Conservation (phyloP, 2,329 filamentous ascomycete species). For the Ramularia endophylla region DNA sequence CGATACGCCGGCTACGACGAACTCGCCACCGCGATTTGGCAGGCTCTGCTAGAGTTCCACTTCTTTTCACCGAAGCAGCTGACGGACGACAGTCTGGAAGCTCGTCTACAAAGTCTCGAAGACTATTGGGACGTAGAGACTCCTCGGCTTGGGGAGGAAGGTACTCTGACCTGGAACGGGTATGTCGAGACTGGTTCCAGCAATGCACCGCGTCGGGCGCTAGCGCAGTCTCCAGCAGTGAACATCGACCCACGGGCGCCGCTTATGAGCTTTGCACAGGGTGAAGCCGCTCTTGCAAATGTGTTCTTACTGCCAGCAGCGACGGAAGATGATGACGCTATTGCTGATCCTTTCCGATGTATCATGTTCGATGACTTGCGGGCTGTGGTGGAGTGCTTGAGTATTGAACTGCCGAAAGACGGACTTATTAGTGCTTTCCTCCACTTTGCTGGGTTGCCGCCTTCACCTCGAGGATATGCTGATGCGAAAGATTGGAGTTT, state of each 20-base stretch:
- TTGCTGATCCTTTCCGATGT: slow-evolving; percentile 67
- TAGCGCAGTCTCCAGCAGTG: no score
- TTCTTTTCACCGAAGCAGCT: slow-evolving; percentile 50
- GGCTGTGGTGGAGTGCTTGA: slow-evolving; percentile 49
- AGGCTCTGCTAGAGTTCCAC: slow-evolving; percentile 68
- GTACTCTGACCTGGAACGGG: slow-evolving; percentile 64
- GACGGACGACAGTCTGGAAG: slow-evolving; percentile 5
- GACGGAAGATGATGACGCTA: slow-evolving; percentile 64
- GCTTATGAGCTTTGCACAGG: slow-evolving; percentile 40
- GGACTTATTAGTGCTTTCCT: slow-evolving; percentile 62
- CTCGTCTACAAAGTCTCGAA: slow-evolving; percentile 44
- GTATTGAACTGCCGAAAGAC: slow-evolving; percentile 33
- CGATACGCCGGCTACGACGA: slow-evolving; percentile 74
- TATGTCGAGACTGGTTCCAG: slow-evolving; percentile 31
- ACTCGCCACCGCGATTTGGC: slow-evolving; percentile 73
- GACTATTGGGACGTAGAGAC: slow-evolving; percentile 86
- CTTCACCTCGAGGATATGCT: slow-evolving; percentile 41
- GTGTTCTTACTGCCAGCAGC: slow-evolving; percentile 45
- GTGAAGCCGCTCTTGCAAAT: slow-evolving; percentile 47
- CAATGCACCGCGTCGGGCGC: not conserved
- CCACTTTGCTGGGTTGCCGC: slow-evolving; percentile 43
- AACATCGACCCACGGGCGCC: no score
- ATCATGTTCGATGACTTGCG: slow-evolving; percentile 74
- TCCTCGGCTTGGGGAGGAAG: slow-evolving; percentile 67
- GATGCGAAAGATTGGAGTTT: not conserved